Base-by-base conservation (phyloP, 108 stramenopile genomes). In the Parmales sp. region DNA sequence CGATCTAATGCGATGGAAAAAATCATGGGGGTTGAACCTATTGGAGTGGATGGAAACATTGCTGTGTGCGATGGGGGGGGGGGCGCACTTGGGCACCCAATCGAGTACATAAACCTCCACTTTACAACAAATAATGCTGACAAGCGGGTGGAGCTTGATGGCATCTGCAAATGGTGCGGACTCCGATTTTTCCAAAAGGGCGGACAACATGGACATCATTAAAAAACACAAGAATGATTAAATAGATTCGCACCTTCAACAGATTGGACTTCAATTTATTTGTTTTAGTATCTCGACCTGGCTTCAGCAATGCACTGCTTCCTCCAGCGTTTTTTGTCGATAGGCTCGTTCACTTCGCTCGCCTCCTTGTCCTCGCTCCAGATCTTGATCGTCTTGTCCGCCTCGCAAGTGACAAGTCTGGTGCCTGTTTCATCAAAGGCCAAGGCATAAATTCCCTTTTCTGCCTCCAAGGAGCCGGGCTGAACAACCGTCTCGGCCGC, bases 331-430 rank as follows among this genome's bases (percentile, higher is more conserved):
- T 74, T 75, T 93, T 96, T 95, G 70, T 99, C 96, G 51, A 99
- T 87, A 4, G 99, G 97, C 78, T 98, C 87, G 1, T 86, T 81
- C 54, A 94, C 71, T 39, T 91, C 90, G 0, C 91, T 92, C 0
- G 99, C 95, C 2, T 85, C 78, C 22, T 86, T 80, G 64, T 97
- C 95, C 72, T 94, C 90, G 68, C 93, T 94, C 95, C 96, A 99
- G 60, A 99, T 96, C 76, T 98, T 98, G 73, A 99, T 86, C 1
- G 92, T 91, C 81, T 99, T 99, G 77, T 99, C 99, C 1, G 97
- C 96, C 75, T 98, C 99, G 39, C 95, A 90, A 18, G 97, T 97
- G 45, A 99, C 82, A 16, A 99, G 78, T 18, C 99, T 82, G 23
- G 92, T 95, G 8, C 99, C 99, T 5, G 95, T 94, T n/a, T 86